Evolutionary conservation across 2,329 filamentous ascomycete genomes (phyloP).

Genomic region (Xylaria sp.): DNA sequence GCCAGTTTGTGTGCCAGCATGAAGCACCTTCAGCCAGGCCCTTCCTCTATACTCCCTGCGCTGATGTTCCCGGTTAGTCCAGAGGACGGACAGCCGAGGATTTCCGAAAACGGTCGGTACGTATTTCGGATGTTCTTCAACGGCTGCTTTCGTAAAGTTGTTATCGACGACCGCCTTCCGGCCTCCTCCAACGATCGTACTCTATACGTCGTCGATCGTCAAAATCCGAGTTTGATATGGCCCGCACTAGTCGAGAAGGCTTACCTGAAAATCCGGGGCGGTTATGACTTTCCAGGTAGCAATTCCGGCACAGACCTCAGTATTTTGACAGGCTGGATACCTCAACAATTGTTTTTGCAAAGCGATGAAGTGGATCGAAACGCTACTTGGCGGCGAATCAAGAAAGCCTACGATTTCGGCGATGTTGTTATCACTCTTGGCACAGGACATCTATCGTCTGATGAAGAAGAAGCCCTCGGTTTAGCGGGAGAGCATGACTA

Average conservation of each 20-base stretch:
- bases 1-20: slow-evolving; percentile 89
- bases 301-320: slow-evolving; percentile 96
- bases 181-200: slow-evolving; percentile 77
- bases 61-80: slow-evolving; percentile 81
- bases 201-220: slow-evolving; percentile 87
- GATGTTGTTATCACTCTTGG: slow-evolving; percentile 91
- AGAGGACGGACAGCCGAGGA: slow-evolving; percentile 62
- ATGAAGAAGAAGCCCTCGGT: slow-evolving; percentile 82
- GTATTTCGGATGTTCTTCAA: slow-evolving; percentile 95
- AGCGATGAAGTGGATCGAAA: slow-evolving; percentile 82
- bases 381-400: slow-evolving; percentile 80
- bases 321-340: slow-evolving; percentile 95
- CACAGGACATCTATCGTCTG: slow-evolving; percentile 80
- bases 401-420: slow-evolving; percentile 76
- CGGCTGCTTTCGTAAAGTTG: slow-evolving; percentile 85
- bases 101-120: slow-evolving; percentile 88
- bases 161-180: slow-evolving; percentile 89
- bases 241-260: slow-evolving; percentile 95
- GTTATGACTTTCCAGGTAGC: slow-evolving; percentile 97
- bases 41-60: slow-evolving; percentile 74
- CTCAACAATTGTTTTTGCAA: slow-evolving; percentile 92
- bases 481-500: slow-evolving; percentile 94
- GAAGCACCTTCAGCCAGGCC: slow-evolving; percentile 73
- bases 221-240: slow-evolving; percentile 85
- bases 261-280: slow-evolving; percentile 92